Conservation (phyloP, 2,329 filamentous ascomycete genomes). For the Beauveria brongniartii region DNA sequence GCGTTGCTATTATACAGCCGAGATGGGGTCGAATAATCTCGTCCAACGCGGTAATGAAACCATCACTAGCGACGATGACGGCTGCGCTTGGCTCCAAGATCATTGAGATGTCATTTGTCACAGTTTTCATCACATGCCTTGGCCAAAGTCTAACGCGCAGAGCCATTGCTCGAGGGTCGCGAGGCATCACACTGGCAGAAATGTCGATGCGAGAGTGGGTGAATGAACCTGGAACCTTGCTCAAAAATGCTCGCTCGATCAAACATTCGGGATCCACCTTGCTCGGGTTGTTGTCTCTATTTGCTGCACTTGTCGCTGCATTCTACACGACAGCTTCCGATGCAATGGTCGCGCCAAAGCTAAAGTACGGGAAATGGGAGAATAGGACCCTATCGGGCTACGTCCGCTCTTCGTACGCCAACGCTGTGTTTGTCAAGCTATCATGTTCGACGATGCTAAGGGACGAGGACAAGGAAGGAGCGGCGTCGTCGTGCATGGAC, state of each 20-base stretch:
- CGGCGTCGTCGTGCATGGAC: slow-evolving; percentile 53
- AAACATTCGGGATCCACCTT: slow-evolving; percentile 55
- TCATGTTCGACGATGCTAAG: slow-evolving; percentile 56
- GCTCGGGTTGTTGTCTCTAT: slow-evolving; percentile 55
- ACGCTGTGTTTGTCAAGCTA: slow-evolving; percentile 44
- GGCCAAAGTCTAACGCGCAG: slow-evolving; percentile 68
- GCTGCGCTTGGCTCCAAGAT: slow-evolving; percentile 66
- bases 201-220: slow-evolving; percentile 73
- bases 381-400: slow-evolving; percentile 41
- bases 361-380: slow-evolving; percentile 51
- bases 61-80: slow-evolving; percentile 58
- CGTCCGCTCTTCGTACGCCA: slow-evolving; percentile 56
- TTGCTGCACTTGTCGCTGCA: slow-evolving; percentile 57
- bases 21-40: slow-evolving; percentile 53
- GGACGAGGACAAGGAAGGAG: slow-evolving; percentile 28
- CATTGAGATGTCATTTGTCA: slow-evolving; percentile 71
- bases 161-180: slow-evolving; percentile 51
- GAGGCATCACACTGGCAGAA: slow-evolving; percentile 66
- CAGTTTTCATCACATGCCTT: slow-evolving; percentile 65
- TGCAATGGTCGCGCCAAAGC: slow-evolving; percentile 64
- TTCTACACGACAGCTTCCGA: slow-evolving; percentile 73
- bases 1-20: slow-evolving; percentile 53
- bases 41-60: slow-evolving; percentile 43
- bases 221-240: slow-evolving; percentile 61
- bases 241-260: slow-evolving; percentile 60